A percentile compares a stretch with the other conserved stretches of the same genome.
These are phyloP conservation scores for Tulasnella sp. DNA, from an alignment of 768 basidiomycete genomes.

Conservation along the genomic window DNA sequence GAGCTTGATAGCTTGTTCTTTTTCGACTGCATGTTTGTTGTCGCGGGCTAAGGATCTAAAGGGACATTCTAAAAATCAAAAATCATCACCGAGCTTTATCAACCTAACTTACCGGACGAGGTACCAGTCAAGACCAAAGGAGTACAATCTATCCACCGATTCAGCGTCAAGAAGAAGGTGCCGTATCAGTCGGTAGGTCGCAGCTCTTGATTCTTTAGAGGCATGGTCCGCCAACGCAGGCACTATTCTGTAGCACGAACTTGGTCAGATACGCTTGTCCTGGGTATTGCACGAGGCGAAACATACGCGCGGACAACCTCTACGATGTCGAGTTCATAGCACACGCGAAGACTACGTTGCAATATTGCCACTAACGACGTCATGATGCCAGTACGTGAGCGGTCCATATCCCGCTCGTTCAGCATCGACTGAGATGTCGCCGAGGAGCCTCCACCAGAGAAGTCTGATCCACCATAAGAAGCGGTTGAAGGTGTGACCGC, in stretches of 20 bases:
- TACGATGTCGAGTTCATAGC: constrained; percentile 64
- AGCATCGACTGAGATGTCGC: constrained; percentile 31
- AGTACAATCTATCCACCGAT: constrained; percentile 51
- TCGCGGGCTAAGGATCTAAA: constrained; percentile 78
- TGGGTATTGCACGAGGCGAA: constrained; percentile 4
- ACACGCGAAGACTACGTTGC: constrained; percentile 66
- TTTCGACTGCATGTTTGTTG: constrained; percentile 74
- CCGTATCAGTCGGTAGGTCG: constrained; percentile 78
- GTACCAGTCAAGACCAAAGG: constrained; percentile 78
- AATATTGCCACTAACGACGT: constrained; percentile 59
- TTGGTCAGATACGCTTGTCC: constrained; percentile 9
- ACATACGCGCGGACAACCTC: constrained; percentile 76
- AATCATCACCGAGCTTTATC: neutral
- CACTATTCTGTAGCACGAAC: constrained; percentile 54
- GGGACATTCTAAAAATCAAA: neutral
- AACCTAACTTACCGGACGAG: constrained; percentile 67
- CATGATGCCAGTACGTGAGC: constrained; percentile 60
- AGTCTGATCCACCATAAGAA: constrained; percentile 33
- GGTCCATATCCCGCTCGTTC: constrained; percentile 43
- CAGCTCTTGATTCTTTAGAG: constrained; percentile 69
- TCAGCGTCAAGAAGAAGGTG: constrained; percentile 68
- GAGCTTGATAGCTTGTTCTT: constrained; percentile 88
- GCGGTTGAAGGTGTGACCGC: constrained; percentile 21
- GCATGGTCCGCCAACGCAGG: constrained; percentile 72
- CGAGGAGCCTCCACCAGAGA: constrained; percentile 33